Conservation (phyloP, 768 basidiomycete genomes). For the Candolleomyces eurysporus region DNA sequence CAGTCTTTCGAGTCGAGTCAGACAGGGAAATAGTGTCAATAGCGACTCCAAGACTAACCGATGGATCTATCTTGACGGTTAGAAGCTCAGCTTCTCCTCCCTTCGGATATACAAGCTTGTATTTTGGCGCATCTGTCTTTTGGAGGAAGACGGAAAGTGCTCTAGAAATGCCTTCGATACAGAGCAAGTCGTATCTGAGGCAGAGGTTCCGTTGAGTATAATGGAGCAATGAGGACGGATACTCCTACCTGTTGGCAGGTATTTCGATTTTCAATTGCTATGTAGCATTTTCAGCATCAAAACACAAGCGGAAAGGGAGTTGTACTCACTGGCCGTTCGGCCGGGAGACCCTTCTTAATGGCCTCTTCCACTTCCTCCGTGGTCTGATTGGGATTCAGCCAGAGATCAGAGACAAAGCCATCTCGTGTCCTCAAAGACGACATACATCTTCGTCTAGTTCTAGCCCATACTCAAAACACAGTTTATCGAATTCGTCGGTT, state of each 20-base stretch:
- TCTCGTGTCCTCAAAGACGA: slow-evolving; percentile 9
- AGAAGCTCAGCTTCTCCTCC: slow-evolving; percentile 66
- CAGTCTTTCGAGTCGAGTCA: slow-evolving; percentile 47
- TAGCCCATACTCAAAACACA: slow-evolving; percentile 96
- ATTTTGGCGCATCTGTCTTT: slow-evolving; percentile 62
- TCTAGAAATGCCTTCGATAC: slow-evolving; percentile 92
- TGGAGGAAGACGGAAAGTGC: slow-evolving; percentile 82
- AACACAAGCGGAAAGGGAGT: neutral
- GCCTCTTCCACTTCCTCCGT: slow-evolving; percentile 83
- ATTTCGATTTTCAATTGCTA: slow-evolving; percentile 99
- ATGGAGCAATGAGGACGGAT: neutral
- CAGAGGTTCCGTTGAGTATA: slow-evolving; percentile 2
- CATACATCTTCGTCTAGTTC: slow-evolving; percentile 97
- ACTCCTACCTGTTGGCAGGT: slow-evolving; percentile 85
- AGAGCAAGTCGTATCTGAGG: slow-evolving; percentile 91
- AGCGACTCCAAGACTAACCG: slow-evolving; percentile 45
- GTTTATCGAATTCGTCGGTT: slow-evolving; percentile 89
- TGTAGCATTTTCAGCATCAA: slow-evolving; percentile 3
- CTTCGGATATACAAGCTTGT: slow-evolving; percentile 69
- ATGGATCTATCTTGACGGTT: slow-evolving; percentile 66
- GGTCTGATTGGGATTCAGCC: slow-evolving; percentile 49
- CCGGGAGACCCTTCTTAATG: slow-evolving; percentile 79
- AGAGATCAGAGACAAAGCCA: slow-evolving; percentile 4
- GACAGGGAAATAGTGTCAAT: neutral
- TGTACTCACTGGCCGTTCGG: slow-evolving; percentile 72